Conservation (phyloP, 257 asterid genomes). For the Solanum sitiens region DNA sequence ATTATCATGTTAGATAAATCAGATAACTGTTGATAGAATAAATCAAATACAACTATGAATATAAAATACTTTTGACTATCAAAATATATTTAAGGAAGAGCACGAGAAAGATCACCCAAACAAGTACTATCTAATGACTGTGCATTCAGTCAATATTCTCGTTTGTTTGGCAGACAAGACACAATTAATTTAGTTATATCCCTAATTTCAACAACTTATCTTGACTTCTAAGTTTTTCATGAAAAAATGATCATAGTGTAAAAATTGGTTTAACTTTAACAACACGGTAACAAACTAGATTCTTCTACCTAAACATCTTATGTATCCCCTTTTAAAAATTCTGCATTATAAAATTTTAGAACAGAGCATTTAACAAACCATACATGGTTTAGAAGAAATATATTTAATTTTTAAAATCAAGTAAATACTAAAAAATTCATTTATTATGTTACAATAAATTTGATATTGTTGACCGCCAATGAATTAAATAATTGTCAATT, state of each 20-base stretch:
- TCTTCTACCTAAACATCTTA: background rate
- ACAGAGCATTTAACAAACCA: background rate
- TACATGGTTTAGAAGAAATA: background rate
- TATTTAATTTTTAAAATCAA: too few relatives aligned
- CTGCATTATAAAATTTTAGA: background rate
- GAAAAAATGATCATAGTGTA: background rate
- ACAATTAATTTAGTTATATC: background rate
- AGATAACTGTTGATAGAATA: background rate
- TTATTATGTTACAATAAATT: too few relatives aligned
- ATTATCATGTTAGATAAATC: background rate
- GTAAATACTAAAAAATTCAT: too few relatives aligned
- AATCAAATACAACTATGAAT: background rate
- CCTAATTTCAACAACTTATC: background rate
- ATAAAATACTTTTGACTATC: background rate
- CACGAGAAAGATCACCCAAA: background rate
- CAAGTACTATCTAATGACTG: background rate
- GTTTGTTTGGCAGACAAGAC: background rate
- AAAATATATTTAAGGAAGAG: background rate
- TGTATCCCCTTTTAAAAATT: background rate
- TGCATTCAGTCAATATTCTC: background rate
- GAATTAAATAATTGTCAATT: background rate
- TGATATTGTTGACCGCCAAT: background rate
- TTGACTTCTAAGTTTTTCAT: background rate
- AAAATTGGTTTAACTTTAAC: background rate
- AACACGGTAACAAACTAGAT: background rate